Percentiles rank a stretch among this genome's conserved stretches.
Conservation (phyloP, 768 basidiomycete species). For the Brasilioporus rufonigricans region DNA sequence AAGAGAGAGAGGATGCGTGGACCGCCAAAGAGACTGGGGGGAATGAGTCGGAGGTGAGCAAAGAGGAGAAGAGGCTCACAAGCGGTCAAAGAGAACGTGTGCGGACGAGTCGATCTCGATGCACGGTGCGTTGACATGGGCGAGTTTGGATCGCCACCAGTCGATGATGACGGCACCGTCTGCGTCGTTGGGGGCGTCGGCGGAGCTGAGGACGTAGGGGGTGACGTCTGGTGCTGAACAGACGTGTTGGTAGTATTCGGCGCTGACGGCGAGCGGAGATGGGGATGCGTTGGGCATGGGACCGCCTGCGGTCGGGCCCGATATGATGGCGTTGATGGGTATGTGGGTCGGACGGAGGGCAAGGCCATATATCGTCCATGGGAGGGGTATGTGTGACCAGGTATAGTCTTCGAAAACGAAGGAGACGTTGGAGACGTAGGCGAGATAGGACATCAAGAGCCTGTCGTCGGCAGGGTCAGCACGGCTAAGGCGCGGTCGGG, state of each 20-base stretch:
- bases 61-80: constrained; percentile 34
- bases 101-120: constrained; percentile 44
- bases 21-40: constrained; percentile 44
- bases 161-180: constrained; percentile 44
- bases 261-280: constrained; percentile 41
- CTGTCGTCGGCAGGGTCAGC: constrained; percentile 24
- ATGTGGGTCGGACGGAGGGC: constrained; percentile 49
- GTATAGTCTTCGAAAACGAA: constrained; percentile 64
- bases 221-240: constrained; percentile 39
- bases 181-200: constrained; percentile 34
- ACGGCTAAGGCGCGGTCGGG: not conserved
- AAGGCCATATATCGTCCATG: constrained; percentile 54
- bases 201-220: constrained; percentile 35
- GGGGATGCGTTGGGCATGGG: constrained; percentile 28
- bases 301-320: constrained; percentile 55
- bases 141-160: constrained; percentile 49
- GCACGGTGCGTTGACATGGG: constrained; percentile 35
- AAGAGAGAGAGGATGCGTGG: constrained; percentile 42
- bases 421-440: constrained; percentile 47
- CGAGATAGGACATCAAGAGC: constrained; percentile 50
- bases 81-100: constrained; percentile 45
- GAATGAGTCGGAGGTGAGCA: not conserved
- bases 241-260: constrained; percentile 46
- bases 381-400: constrained; percentile 54
- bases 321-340: constrained; percentile 58